Percentiles rank a stretch among this genome's conserved stretches.
Conservation (phyloP, 495 filamentous ascomycete species). For the Usnea hakonensis region DNA sequence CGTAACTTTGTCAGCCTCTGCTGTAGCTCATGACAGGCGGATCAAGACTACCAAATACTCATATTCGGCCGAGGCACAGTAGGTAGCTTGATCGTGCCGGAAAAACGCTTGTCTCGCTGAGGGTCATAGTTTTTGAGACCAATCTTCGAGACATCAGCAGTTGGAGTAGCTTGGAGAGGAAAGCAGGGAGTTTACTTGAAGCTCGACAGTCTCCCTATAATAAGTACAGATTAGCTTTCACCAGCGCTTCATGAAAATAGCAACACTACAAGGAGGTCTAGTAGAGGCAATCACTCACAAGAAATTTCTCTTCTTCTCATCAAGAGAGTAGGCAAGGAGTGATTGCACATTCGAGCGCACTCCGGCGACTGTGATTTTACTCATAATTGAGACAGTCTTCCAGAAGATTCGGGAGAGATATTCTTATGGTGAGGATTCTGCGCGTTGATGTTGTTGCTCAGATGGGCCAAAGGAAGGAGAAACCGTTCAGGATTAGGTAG, state of each 20-base stretch:
- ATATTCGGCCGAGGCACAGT: slow-evolving; percentile 85
- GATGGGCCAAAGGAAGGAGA: not conserved
- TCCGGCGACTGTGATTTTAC: slow-evolving; percentile 90
- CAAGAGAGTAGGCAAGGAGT: slow-evolving; percentile 85
- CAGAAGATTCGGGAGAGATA: slow-evolving; percentile 37
- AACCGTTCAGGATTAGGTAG: not conserved
- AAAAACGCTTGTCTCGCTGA: slow-evolving; percentile 99
- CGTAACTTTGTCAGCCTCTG: slow-evolving; percentile 17
- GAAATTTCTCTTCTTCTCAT: slow-evolving; percentile 99
- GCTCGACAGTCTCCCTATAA: slow-evolving; percentile 56
- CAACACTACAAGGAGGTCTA: not conserved
- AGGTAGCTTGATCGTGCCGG: slow-evolving; percentile 91
- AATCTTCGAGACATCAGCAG: slow-evolving; percentile 40
- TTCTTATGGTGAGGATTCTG: slow-evolving; percentile 68
- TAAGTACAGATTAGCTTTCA: not conserved
- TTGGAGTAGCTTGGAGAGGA: not conserved
- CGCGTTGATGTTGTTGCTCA: slow-evolving; percentile 31
- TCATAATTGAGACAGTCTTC: slow-evolving; percentile 63
- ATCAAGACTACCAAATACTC: slow-evolving; percentile 64
- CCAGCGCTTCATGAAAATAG: too few species aligned
- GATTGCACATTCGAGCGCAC: slow-evolving; percentile 89
- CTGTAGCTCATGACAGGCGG: not conserved
- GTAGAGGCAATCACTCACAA: slow-evolving; percentile 33
- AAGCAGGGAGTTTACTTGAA: slow-evolving; percentile 32
- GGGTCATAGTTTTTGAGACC: slow-evolving; percentile 99